Percentiles rank a stretch among this genome's conserved stretches.
Evolutionary conservation across 2,329 filamentous ascomycete genomes (phyloP).

Genomic region (Graphilbum ipis-grandicollis): DNA sequence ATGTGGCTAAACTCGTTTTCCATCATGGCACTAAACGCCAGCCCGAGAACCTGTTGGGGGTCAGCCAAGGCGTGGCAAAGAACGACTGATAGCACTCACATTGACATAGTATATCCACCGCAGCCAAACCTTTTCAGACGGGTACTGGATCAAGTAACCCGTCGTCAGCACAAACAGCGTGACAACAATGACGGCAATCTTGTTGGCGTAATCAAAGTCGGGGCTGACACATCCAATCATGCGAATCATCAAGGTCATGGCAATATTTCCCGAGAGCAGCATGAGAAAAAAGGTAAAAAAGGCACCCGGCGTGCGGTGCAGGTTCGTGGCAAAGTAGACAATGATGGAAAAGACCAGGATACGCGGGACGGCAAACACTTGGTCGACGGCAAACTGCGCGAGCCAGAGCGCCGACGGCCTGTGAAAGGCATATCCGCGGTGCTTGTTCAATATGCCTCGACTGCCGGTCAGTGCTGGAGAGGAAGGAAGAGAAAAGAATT

Average conservation of each 20-base stretch:
- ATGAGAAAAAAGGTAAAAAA: slow-evolving; percentile 67
- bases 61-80: no score
- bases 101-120: slow-evolving; percentile 75
- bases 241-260: slow-evolving; percentile 64
- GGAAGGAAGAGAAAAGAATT: background rate
- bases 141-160: slow-evolving; percentile 71
- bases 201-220: slow-evolving; percentile 74
- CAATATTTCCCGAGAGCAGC: slow-evolving; percentile 49
- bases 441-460: slow-evolving; percentile 69
- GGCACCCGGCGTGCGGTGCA: slow-evolving; percentile 51
- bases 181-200: slow-evolving; percentile 63
- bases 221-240: slow-evolving; percentile 59
- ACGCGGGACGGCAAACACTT: slow-evolving; percentile 51
- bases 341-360: slow-evolving; percentile 59
- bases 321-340: slow-evolving; percentile 62
- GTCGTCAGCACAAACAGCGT: slow-evolving; percentile 68
- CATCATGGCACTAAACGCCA: slow-evolving; percentile 66
- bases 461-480: slow-evolving; percentile 19
- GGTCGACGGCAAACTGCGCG: slow-evolving; percentile 65
- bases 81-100: slow-evolving; percentile 9
- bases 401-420: slow-evolving; percentile 70
- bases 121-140: slow-evolving; percentile 56
- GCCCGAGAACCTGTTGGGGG: slow-evolving; percentile 44
- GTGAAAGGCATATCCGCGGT: slow-evolving; percentile 69
- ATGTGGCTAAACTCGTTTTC: slow-evolving; percentile 66